Evolutionary conservation across 1,139 yeast species (phyloP), one percentile per base, ranked within the genome.

Genomic region (Blastobotrys arbuscula): DNA sequence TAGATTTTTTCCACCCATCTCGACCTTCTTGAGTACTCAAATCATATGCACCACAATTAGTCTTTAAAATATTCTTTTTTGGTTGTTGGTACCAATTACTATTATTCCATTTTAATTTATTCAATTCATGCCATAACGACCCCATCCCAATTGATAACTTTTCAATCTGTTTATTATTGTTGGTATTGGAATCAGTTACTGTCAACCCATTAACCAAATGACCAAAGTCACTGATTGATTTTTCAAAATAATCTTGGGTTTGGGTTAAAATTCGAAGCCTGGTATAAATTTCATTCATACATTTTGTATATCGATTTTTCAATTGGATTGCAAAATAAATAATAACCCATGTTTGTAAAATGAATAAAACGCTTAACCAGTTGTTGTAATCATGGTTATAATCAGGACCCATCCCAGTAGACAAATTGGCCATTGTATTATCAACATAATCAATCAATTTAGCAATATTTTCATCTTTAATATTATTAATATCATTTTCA

Each of bases 11-110:
- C 64, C 64, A 61, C 21, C 52, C 49, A 36, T 58, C 57, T 0
- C 60, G 53, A 19, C 64, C 64, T 33, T 57, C 60, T 31, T 49
- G 55, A 5, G 65, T 61, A 35, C 59, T 53, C 42, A 62, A 49
- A 44, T 62, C 60, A 48, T 59, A 62, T 28, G 54, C 56, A 2
- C 64, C 64, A 43, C 56, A 52, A 28, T 71, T 72, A 20, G 65
- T 60, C 49, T 62, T 62, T 50, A 72, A 67, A 23, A 69, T 50
- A 54, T 70, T 67, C 54, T 80, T 51, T 39, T 20, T 20, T 23
- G 42, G 31, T 8, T 4, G 2, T 4, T 10, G 18, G 9, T 20
- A 18, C 39, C 31, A 38, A 4, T 10, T 8, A 16, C 30, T 3
- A 18, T 21, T 19, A 9, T 23, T 21, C 39, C 39, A 36, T 24